Base-by-base conservation (phyloP, 768 basidiomycete species). In the Russula brevipes region DNA sequence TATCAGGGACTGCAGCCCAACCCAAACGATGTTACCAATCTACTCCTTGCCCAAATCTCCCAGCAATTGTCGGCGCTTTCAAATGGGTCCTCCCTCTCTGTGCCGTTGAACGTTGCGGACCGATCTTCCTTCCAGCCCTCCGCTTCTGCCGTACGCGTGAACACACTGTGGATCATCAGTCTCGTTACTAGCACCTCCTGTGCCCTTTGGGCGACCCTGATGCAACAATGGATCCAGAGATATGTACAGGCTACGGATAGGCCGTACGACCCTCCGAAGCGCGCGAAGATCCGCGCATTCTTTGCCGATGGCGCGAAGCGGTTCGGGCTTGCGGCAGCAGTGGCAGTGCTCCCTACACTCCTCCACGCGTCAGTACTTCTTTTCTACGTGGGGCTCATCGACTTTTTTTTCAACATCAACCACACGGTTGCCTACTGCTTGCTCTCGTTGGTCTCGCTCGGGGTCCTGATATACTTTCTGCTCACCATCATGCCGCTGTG, bases 171-270 rank as follows among this genome's bases (percentile, higher is more conserved):
- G 65, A 62, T 58, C 46, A 54, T 57, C 35, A 67, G 65, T 14
- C 57, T 67, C 24, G 16, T 24, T n/a, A 41, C 42, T 41, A 66
- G 60, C 41, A 57, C 57, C 10, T 45, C 54, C 33, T 67, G 65
- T 30, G 65, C 65, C 2, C 53, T 67, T 49, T 54, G 50, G 50
- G 66, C 66, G 17, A 66, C 66, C n/a, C 54, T 66, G 17, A 65
- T 64, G 45, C 63, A 66, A 35, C 63, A 65, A 38, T 66, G 66
- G 66, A 59, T 63, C 4, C 58, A 63, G 31, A 61, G 60, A 33
- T 66, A 61, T 10, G 19, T 58, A 51, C 64, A 58, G 14, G 53
- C 61, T 19, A 50, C 53, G 10, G 60, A 59, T 35, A 45, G 66
- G 16, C 65, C 51, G 16, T 62, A 61, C n/a, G 31, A 46, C 19